Percentiles rank a stretch among this genome's conserved stretches.
Conservation (phyloP, 2,329 filamentous ascomycete species). For the Aspergillus ochraceus region DNA sequence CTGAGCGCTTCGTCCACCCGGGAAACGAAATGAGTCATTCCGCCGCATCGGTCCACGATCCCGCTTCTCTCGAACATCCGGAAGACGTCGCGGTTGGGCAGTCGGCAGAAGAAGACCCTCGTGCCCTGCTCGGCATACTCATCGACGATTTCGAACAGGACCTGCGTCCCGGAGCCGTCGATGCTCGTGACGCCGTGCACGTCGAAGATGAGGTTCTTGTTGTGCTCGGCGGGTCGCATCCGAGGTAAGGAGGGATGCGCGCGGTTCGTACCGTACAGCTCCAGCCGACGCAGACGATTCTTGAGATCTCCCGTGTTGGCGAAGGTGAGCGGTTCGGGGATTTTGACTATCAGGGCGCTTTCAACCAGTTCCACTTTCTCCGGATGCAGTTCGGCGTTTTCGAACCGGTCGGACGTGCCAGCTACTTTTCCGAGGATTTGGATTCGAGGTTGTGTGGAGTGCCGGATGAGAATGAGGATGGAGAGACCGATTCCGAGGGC, state of each 20-base stretch:
- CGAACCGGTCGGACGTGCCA: slow-evolving; percentile 73
- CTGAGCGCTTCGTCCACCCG: slow-evolving; percentile 83
- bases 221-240: slow-evolving; percentile 73
- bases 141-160: slow-evolving; percentile 83
- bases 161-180: slow-evolving; percentile 90
- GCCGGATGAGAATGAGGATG: slow-evolving; percentile 82
- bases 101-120: slow-evolving; percentile 54
- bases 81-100: slow-evolving; percentile 62
- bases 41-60: slow-evolving; percentile 81
- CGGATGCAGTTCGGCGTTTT: slow-evolving; percentile 75
- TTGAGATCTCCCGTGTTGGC: slow-evolving; percentile 94
- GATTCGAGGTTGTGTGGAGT: slow-evolving; percentile 88
- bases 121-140: slow-evolving; percentile 76
- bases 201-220: slow-evolving; percentile 92
- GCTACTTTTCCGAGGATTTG: slow-evolving; percentile 91
- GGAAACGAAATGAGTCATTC: slow-evolving; percentile 72
- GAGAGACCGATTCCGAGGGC: slow-evolving; percentile 91
- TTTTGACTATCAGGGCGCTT: slow-evolving; percentile 93
- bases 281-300: slow-evolving; percentile 75
- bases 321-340: slow-evolving; percentile 93
- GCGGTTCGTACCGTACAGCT: slow-evolving; percentile 81
- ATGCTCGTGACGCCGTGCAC: slow-evolving; percentile 95
- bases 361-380: slow-evolving; percentile 83
- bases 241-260: slow-evolving; percentile 87
- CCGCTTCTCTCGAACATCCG: slow-evolving; percentile 73